Evolutionary conservation across 345 rosid species (phyloP).

Genomic region (Murraya koenigii): DNA sequence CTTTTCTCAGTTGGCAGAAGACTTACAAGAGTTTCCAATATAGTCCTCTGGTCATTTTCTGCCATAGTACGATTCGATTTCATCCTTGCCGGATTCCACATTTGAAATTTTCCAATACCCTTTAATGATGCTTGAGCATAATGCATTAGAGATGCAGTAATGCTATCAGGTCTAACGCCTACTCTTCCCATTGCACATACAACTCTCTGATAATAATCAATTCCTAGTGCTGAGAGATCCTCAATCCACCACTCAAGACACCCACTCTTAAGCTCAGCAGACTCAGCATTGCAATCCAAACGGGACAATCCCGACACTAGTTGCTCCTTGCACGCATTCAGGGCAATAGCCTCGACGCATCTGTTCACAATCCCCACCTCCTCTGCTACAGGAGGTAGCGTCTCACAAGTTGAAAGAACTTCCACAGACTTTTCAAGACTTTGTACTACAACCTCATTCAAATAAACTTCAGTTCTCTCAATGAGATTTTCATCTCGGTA

Average conservation of each 20-base stretch:
- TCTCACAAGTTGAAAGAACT: constrained; percentile 62
- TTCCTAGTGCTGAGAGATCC: constrained; percentile 60
- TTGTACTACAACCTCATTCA: constrained; percentile 51
- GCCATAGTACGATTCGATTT: constrained; percentile 29
- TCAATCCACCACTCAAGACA: constrained; percentile 80
- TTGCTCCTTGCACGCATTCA: constrained; percentile 77
- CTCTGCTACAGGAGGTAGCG: constrained; percentile 40
- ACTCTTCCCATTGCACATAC: constrained; percentile 53
- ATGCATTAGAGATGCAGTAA: constrained; percentile 65
- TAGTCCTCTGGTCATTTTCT: constrained; percentile 49
- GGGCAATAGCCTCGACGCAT: constrained; percentile 71
- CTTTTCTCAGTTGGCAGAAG: constrained; percentile 56
- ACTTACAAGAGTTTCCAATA: constrained; percentile 63
- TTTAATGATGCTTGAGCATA: constrained; percentile 70
- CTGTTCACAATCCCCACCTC: constrained; percentile 48
- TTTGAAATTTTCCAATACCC: constrained; percentile 47
- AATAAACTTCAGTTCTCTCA: constrained; percentile 54
- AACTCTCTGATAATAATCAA: constrained; percentile 56
- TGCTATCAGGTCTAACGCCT: constrained; percentile 58
- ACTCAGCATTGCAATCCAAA: constrained; percentile 39
- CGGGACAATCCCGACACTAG: constrained; percentile 59
- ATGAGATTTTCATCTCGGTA: constrained; percentile 69
- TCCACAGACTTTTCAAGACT: constrained; percentile 63
- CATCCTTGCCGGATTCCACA: constrained; percentile 46
- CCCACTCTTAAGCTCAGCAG: constrained; percentile 54